phyloP scores from a whole-genome alignment of 2,329 filamentous ascomycete genomes.

The Pseudogymnoascus sp. region DNA sequence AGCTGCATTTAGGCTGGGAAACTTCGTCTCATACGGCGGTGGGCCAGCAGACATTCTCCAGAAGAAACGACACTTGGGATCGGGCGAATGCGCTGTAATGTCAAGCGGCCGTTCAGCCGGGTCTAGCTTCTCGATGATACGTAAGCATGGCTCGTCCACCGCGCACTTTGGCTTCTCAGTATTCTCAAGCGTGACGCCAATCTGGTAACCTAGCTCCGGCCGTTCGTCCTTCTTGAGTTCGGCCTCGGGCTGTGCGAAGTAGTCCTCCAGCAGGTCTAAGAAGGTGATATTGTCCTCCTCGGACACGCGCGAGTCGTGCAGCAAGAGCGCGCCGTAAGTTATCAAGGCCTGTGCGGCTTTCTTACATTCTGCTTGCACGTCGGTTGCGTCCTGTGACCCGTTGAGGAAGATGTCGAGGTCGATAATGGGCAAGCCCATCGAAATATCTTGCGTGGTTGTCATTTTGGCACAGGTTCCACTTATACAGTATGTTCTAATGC shows the following conservation, averaged over 20 bases:
- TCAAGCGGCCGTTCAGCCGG: constrained; percentile 49
- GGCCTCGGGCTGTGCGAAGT: constrained; percentile 48
- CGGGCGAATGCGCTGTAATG: constrained; percentile 45
- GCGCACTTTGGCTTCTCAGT: constrained; percentile 57
- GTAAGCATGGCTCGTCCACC: constrained; percentile 50
- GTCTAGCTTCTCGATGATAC: constrained; percentile 45
- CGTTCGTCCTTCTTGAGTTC: constrained; percentile 43
- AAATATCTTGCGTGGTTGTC: constrained; percentile 20
- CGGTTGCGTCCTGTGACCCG: constrained; percentile 34
- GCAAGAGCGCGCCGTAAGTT: constrained; percentile 49
- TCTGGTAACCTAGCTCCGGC: constrained; percentile 50
- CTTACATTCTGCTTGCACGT: constrained; percentile 41
- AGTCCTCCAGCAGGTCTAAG: constrained; percentile 55
- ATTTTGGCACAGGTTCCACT: neutral
- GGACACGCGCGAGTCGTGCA: constrained; percentile 51
- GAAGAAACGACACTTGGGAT: constrained; percentile 56
- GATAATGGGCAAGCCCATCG: constrained; percentile 51
- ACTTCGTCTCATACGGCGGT: constrained; percentile 45
- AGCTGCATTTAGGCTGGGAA: constrained; percentile 45
- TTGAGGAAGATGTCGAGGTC: constrained; percentile 49
- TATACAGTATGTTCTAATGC: neutral
- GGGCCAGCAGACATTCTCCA: constrained; percentile 46
- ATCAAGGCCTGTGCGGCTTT: constrained; percentile 48
- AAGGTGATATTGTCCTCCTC: constrained; percentile 47
- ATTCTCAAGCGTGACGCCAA: constrained; percentile 54